Evolutionary conservation across 2,329 filamentous ascomycete species (phyloP), one percentile per base, ranked within the genome.

Genomic region (Calonectria pauciramosa): DNA sequence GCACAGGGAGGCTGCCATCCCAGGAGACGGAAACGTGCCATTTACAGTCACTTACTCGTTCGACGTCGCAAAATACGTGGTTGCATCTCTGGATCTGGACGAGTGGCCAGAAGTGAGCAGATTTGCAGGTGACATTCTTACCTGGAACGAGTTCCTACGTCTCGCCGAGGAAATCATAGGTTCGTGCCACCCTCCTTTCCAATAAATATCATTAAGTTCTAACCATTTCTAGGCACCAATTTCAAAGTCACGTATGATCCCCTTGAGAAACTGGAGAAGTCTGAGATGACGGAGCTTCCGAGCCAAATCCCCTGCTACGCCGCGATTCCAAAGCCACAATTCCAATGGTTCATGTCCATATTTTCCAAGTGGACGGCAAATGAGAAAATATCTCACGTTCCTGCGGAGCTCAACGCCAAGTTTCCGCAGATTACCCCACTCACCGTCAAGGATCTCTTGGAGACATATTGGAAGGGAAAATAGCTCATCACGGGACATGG

Each of bases 61-160:
- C 11, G 56, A 60, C 11, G 56, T 60, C 3, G 56, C 56, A 4
- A 60, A 41, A 23, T 60, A 26, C 34, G 34, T 41, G n/a, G 56
- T 60, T 41, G 56, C 56, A 2, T 60, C 56, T 8, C 56, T 60
- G 56, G 56, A 60, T n/a, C 34, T 60, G 23, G 34, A 28, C 36
- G 56, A 60, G 36, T 60, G 56, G 56, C 56, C 56, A 11, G 56
- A 60, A 41, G 56, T 16, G 34, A 60, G n/a, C 56, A 60, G 34
- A 16, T 41, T 60, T 3, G 56, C 56, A 10, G 56, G 56, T 2
- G 56, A 60, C 36, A 11, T 60, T n/a, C 4, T 60, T 2, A 60
- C 56, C n/a, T 60, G 56, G 56, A 60, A 60, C 13, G 34, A 60
- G 23, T 60, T 60, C 26, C 20, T 60, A n/a, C 11, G n/a, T 2